Evolutionary conservation across 345 rosid genomes (phyloP), one percentile per base, ranked within the genome.

Genomic region (Hibiscus syriacus): DNA sequence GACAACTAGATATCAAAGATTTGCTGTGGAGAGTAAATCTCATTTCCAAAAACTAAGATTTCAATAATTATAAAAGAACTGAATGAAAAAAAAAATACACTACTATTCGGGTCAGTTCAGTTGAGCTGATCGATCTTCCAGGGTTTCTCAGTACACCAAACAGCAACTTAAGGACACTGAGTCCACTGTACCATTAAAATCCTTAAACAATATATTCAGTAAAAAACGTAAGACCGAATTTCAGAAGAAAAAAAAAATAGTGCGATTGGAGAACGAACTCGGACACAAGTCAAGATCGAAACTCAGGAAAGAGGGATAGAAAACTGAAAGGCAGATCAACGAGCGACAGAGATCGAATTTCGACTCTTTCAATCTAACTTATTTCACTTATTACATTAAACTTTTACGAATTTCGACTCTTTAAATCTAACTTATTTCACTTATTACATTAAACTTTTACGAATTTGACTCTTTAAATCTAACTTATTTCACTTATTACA

Each of bases 311-410:
- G 46, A 60, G 70, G 20, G 39, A 63, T 1, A 41, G 39, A 30
- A 77, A 77, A 78, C 80, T 70, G 74, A n/a, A 36, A 55, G 12
- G 34, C 17, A 54, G 74, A 82, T 78, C 64, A 72, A 76, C 69
- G 50, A 26, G 20, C 23, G 56, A 66, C 7, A 65, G 50, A 46
- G 78, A 69, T 50, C 68, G n/a, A n/a, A n/a, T n/a, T n/a, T n/a
- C n/a, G n/a, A n/a, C n/a, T n/a, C n/a, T n/a, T n/a, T n/a, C n/a
- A n/a, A n/a, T n/a, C n/a, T n/a, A n/a, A n/a, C n/a, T n/a, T n/a
- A n/a, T n/a, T n/a, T n/a, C n/a, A n/a, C n/a, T n/a, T n/a, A n/a
- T n/a, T n/a, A n/a, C n/a, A n/a, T n/a, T n/a, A n/a, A n/a, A n/a
- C n/a, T n/a, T n/a, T n/a, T n/a, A n/a, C n/a, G n/a, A n/a, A n/a